Conservation (phyloP, 2,329 filamentous ascomycete genomes). For the Parastagonospora avenae region DNA sequence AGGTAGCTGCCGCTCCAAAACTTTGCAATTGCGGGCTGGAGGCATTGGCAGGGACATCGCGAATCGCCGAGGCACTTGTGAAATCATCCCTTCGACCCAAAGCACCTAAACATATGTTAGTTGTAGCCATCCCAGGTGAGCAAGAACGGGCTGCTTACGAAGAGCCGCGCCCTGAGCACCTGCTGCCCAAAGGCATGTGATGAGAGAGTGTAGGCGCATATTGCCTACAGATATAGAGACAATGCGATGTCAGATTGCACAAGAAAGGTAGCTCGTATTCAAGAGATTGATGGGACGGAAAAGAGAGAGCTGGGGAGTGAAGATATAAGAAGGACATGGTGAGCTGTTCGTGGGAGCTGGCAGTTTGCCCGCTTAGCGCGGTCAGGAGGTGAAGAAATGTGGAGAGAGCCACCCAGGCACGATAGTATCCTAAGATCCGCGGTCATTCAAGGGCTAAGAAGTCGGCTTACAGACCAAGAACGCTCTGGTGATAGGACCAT, state of each 20-base stretch:
- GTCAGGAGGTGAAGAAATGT: conserved; percentile 3
- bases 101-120: conserved; percentile 18
- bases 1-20: conserved; percentile 3
- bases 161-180: conserved; percentile 26
- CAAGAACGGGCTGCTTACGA: conserved; percentile 10
- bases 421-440: conserved; percentile 1
- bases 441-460: conserved; percentile 16
- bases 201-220: conserved; percentile 32
- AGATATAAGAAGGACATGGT: conserved; percentile 3
- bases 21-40: conserved; percentile 1
- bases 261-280: too few relatives aligned
- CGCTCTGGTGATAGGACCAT: conserved; percentile 18
- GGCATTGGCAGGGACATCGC: background rate
- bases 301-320: conserved; percentile 6
- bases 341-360: conserved; percentile 5
- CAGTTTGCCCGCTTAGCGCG: conserved; percentile 6
- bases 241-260: too few relatives aligned
- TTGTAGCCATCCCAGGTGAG: background rate
- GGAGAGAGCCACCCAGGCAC: conserved; percentile 6
- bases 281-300: background rate
- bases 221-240: background rate
- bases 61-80: conserved; percentile 4
- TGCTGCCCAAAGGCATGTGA: conserved; percentile 38
- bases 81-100: conserved; percentile 5
- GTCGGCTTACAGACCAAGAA: conserved; percentile 9